Conservation (phyloP, 2,329 filamentous ascomycete species). For the Penicillium sp. region DNA sequence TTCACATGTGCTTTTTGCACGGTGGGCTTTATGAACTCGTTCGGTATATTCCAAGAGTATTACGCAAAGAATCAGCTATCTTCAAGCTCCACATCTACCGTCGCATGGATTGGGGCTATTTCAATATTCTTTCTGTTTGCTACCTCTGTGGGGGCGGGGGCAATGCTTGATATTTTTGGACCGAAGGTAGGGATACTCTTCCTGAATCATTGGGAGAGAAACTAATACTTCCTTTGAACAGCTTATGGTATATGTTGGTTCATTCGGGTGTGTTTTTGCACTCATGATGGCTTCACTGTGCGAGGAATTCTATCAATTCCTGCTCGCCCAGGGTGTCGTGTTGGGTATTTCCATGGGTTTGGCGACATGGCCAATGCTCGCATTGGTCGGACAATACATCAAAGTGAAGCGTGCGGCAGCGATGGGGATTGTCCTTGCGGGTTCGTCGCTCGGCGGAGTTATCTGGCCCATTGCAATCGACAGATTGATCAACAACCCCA, state of each 20-base stretch:
- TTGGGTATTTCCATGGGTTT: conserved; percentile 33
- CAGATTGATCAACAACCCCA: conserved; percentile 26
- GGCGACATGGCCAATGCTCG: conserved; percentile 31
- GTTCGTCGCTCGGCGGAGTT: conserved; percentile 37
- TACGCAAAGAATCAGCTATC: conserved; percentile 29
- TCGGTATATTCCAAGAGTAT: conserved; percentile 38
- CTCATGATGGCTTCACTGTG: conserved; percentile 42
- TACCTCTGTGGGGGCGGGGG: conserved; percentile 28
- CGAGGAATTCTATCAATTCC: conserved; percentile 37
- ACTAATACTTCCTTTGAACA: conserved; percentile 4
- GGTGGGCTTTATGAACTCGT: conserved; percentile 40
- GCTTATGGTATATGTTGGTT: conserved; percentile 30
- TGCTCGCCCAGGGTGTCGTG: conserved; percentile 40
- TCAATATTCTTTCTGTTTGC: conserved; percentile 34
- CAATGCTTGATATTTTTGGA: conserved; percentile 33
- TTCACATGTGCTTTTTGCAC: conserved; percentile 36
- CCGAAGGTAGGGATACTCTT: conserved; percentile 22
- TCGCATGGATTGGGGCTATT: conserved; percentile 37
- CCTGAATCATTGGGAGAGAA: too few species aligned
- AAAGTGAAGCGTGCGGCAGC: conserved; percentile 30
- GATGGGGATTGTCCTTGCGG: conserved; percentile 33
- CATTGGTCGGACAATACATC: conserved; percentile 32
- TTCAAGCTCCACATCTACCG: conserved; percentile 27
- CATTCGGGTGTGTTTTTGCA: conserved; percentile 28
- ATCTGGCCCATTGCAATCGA: conserved; percentile 37